Base-by-base conservation (phyloP, 1,284 basidiomycete species). In the Pseudozyma hubeiensis region DNA sequence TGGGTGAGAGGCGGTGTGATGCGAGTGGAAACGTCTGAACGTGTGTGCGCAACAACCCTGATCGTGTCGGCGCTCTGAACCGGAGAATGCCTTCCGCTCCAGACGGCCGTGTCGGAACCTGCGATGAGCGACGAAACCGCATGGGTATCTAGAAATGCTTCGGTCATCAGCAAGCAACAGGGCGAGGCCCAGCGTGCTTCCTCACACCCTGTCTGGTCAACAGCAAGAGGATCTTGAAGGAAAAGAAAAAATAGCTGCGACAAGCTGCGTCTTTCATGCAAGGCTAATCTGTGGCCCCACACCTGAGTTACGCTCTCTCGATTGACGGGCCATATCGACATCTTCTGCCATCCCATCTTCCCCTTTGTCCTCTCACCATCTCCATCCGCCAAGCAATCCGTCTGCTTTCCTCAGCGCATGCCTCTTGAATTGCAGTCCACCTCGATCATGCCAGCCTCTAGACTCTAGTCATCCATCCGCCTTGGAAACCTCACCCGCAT, bases 281-380 rank as follows among this genome's bases (percentile, higher is more conserved):
- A 24, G 34, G 7, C 33, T 30, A 19, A n/a, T 13, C 43, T 31
- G 52, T 37, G 17, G 37, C 53, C 53, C 48, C 48, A 10, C 53
- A 51, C 48, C 40, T 17, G 30, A 34, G 7, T 7, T 37, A 43
- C 13, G 35, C 43, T 48, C n/a, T 54, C 63, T 67, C 34, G 50
- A 35, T 53, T 34, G n/a, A 57, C 47, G 64, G 51, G 64, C 59
- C 64, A 67, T 67, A 62, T 67, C 64, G 58, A 67, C 64, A 53
- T 61, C 53, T 49, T 30, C 19, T 10, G 13, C 19, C 7, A 11
- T 29, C 24, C 19, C 37, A 34, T 41, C 14, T 37, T 37, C 47
- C 11, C 43, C 35, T 6, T 45, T 11, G 40, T 34, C 41, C 7
- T 40, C 50, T 19, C 19, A 41, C 52, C 47, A n/a, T 35, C 47